Evolutionary conservation across 129 eudicot genomes (phyloP).

Genomic region (Glebionis coronaria): DNA sequence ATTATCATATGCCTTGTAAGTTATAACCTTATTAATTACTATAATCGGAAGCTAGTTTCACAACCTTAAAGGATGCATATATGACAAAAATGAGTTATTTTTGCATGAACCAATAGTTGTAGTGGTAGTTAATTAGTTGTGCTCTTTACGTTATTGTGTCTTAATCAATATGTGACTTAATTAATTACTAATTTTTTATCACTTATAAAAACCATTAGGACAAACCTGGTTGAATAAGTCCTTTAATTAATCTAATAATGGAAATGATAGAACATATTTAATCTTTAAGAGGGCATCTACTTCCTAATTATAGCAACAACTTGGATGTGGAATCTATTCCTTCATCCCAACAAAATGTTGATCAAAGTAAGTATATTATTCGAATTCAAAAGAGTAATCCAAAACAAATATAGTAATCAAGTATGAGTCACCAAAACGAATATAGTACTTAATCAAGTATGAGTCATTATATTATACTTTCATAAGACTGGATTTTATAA

Average conservation of each 20-base stretch:
- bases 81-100: too few species aligned
- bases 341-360: constrained; percentile 26
- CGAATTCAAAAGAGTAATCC: neutral
- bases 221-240: neutral
- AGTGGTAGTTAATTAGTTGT: too few species aligned
- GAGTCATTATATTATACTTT: neutral
- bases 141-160: constrained; percentile 4
- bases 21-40: too few species aligned
- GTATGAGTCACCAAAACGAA: constrained; percentile 20
- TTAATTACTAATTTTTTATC: neutral
- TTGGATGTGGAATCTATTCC: constrained; percentile 34
- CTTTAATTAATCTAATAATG: constrained; percentile 5
- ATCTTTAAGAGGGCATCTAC: constrained; percentile 19
- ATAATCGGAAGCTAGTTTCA: too few species aligned
- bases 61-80: too few species aligned
- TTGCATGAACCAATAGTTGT: too few species aligned
- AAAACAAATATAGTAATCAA: constrained; percentile 21
- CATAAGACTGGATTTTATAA: constrained; percentile 9
- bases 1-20: neutral
- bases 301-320: constrained; percentile 19
- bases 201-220: too few species aligned
- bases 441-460: constrained; percentile 8
- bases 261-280: constrained; percentile 19
- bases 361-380: constrained; percentile 6
- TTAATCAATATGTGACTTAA: neutral